phyloP scores from a whole-genome alignment of 108 stramenopile species.

The Seminavis robusta region DNA sequence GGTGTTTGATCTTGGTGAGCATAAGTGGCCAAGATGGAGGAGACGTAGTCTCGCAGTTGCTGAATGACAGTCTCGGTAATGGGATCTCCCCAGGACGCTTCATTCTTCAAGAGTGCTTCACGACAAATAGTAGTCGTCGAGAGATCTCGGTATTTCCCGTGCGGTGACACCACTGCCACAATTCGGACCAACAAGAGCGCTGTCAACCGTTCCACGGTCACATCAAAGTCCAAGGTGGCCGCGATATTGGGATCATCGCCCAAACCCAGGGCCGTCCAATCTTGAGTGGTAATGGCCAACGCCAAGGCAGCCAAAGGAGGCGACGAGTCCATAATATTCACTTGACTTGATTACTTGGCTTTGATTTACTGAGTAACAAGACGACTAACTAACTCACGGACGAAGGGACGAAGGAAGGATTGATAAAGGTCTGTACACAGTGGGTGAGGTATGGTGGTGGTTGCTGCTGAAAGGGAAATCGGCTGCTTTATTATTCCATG shows the following conservation, averaged over 20 bases:
- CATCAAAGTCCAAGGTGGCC: conserved; percentile 27
- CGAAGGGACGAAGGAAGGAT: not conserved
- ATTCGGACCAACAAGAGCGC: conserved; percentile 60
- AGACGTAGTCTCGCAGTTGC: conserved; percentile 42
- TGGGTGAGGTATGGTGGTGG: not conserved
- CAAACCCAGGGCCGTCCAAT: conserved; percentile 33
- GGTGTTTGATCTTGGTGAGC: conserved; percentile 29
- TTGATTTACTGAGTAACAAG: not conserved
- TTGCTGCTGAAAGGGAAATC: not conserved
- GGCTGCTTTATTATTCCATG: too few relatives aligned
- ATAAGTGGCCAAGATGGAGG: conserved; percentile 32
- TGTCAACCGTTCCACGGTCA: conserved; percentile 50
- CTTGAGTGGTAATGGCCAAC: conserved; percentile 32
- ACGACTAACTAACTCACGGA: not conserved
- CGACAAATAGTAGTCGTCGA: conserved; percentile 27
- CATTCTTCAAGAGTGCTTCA: conserved; percentile 14
- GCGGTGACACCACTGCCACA: conserved; percentile 49
- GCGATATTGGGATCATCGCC: conserved; percentile 30
- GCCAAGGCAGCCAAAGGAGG: conserved; percentile 18
- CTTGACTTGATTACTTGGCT: not conserved
- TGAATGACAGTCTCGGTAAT: conserved; percentile 26
- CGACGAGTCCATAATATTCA: not conserved
- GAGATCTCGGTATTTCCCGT: conserved; percentile 30
- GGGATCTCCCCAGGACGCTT: conserved; percentile 21
- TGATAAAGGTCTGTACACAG: not conserved